These are phyloP conservation scores for Geotrichum carabidarum DNA, from an alignment of 1,139 yeast genomes.

Conservation along the genomic window DNA sequence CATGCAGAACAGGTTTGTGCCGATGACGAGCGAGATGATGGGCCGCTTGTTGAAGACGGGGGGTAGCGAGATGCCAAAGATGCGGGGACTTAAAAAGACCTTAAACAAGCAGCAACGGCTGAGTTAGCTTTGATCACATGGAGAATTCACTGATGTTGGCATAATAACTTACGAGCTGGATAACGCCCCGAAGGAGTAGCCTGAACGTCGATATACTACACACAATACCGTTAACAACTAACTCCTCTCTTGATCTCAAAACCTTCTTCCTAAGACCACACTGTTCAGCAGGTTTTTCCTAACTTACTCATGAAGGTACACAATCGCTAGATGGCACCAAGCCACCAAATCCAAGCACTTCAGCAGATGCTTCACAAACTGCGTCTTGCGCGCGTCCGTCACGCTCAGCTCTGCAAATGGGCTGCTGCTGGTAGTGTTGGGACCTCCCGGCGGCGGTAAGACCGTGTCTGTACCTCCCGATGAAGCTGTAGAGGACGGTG, in stretches of 20 bases:
- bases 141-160: neutral
- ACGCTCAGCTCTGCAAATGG: neutral
- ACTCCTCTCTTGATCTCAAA: neutral
- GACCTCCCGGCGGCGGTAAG: neutral
- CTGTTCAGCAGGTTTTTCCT: neutral
- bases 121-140: neutral
- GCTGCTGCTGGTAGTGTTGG: neutral
- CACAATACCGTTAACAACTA: neutral
- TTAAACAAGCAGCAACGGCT: too few species aligned
- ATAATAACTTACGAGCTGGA: slow-evolving; percentile 23
- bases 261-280: neutral
- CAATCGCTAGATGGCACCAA: slow-evolving; percentile 27
- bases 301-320: slow-evolving; percentile 30
- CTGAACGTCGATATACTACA: slow-evolving; percentile 26
- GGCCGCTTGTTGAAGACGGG: slow-evolving; percentile 25
- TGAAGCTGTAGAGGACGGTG: neutral
- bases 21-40: slow-evolving; percentile 24
- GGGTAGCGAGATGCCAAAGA: slow-evolving; percentile 23
- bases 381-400: slow-evolving; percentile 20
- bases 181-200: slow-evolving; percentile 25
- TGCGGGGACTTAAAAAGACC: slow-evolving; percentile 27
- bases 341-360: slow-evolving; percentile 26
- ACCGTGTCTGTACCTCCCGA: neutral
- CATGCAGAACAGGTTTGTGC: slow-evolving; percentile 24
- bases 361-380: slow-evolving; percentile 27